Percentiles rank a stretch among this genome's conserved stretches.
Evolutionary conservation across 148 eudicot species (phyloP).

Genomic region (Chenopodium formosanum): DNA sequence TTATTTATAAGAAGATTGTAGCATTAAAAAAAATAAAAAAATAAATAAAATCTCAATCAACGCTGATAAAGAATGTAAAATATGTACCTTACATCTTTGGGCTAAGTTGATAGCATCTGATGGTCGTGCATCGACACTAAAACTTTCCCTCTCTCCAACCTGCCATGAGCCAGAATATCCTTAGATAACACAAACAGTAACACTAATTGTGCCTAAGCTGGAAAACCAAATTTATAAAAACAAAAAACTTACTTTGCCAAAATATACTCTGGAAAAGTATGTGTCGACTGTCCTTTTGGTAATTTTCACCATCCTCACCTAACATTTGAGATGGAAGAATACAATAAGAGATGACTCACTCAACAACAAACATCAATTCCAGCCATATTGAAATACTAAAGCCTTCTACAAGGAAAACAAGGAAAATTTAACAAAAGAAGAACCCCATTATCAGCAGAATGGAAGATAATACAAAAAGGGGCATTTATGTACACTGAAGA

Average conservation of each 20-base stretch:
- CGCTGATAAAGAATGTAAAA: background rate
- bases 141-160: constrained; percentile 49
- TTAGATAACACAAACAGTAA: background rate
- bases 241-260: constrained; percentile 52
- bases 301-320: constrained; percentile 76
- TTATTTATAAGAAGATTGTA: background rate
- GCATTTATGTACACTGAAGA: background rate
- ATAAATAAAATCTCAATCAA: background rate
- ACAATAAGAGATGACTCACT: constrained; percentile 1
- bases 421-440: background rate
- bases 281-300: constrained; percentile 61
- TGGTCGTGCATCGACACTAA: constrained; percentile 73
- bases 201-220: background rate
- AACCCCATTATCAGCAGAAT: background rate
- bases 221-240: background rate
- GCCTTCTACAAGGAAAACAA: background rate
- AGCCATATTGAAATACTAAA: background rate
- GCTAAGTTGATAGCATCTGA: constrained; percentile 89
- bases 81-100: constrained; percentile 55
- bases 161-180: constrained; percentile 25
- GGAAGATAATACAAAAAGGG: background rate
- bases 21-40: background rate
- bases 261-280: constrained; percentile 55
- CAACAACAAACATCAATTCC: background rate
- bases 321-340: constrained; percentile 22